Evolutionary conservation across 108 stramenopile species (phyloP), one percentile per base, ranked within the genome.

Genomic region (Pelagomonas calceolata): DNA sequence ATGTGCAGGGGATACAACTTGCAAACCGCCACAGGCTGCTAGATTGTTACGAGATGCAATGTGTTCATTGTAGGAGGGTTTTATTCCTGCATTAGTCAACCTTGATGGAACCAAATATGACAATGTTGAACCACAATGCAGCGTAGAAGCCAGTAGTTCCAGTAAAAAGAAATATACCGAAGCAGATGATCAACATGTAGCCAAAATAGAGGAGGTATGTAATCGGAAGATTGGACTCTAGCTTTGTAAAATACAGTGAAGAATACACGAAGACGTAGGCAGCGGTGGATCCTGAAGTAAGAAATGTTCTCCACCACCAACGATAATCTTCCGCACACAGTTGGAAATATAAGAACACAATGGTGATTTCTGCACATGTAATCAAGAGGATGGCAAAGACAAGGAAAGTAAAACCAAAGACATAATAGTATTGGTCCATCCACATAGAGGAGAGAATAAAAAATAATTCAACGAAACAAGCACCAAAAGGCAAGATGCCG

Each of bases 381-480:
- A 96, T 75, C 46, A 93, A 78, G 37, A 98, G 83, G 76, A 98
- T 98, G 67, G 95, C 33, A 85, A 88, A 96, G 33, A 97, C 95
- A 60, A 91, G 82, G 66, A 98, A 84, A 14, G 94, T 90, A 86
- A 98, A 96, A 33, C 97, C 95, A 83, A 98, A 98, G 68, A 98
- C 95, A 77, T 97, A 97, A 88, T 97, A 98, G 91, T 92, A 98
- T 75, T 95, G 92, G 77, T 95, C 95, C 94, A 98, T 95, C 97
- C 97, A 98, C 78, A 98, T 76, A 68, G 85, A 86, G 51, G 90
- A 91, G 87, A 97, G 91, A 89, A 98, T 98, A 89, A 97, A 98
- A 80, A 97, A 98, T 36, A 98, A 85, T 81, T 98, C 98, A 34
- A 97, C 96, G 81, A 95, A 98, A 34, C 95, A 95, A 32, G 95